Evolutionary conservation across 495 filamentous ascomycete genomes (phyloP).

Genomic region (Talaromyces thailandensis): DNA sequence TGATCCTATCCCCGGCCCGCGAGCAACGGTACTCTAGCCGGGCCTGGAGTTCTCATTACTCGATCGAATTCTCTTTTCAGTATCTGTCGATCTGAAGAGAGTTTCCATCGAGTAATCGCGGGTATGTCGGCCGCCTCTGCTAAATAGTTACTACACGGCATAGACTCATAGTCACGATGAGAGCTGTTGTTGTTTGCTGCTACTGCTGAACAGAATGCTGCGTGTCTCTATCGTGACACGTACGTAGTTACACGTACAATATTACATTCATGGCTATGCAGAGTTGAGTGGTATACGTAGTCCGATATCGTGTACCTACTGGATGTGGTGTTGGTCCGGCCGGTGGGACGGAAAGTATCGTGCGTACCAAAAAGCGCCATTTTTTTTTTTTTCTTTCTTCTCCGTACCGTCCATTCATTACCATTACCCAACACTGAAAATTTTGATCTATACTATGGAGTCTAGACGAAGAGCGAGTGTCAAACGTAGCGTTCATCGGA

Average conservation of each 20-base stretch:
- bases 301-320: not conserved
- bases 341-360: not conserved
- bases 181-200: no score
- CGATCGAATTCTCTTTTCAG: not conserved
- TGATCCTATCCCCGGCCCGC: slow-evolving; percentile 5
- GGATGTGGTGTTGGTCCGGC: not conserved
- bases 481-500: not conserved
- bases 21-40: not conserved
- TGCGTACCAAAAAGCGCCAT: not conserved
- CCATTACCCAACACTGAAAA: not conserved
- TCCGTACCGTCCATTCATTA: not conserved
- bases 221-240: no score
- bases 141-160: no score
- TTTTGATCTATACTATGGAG: no score
- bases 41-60: not conserved
- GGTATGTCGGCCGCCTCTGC: not conserved
- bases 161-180: no score
- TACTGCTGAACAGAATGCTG: no score
- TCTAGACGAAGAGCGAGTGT: no score
- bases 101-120: slow-evolving; percentile 6
- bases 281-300: not conserved
- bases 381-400: no score
- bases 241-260: no score
- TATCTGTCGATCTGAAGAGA: not conserved
- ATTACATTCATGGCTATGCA: no score